These are phyloP conservation scores for Baudoinia panamericana DNA, from an alignment of 495 filamentous ascomycete species.

Conservation along the genomic window DNA sequence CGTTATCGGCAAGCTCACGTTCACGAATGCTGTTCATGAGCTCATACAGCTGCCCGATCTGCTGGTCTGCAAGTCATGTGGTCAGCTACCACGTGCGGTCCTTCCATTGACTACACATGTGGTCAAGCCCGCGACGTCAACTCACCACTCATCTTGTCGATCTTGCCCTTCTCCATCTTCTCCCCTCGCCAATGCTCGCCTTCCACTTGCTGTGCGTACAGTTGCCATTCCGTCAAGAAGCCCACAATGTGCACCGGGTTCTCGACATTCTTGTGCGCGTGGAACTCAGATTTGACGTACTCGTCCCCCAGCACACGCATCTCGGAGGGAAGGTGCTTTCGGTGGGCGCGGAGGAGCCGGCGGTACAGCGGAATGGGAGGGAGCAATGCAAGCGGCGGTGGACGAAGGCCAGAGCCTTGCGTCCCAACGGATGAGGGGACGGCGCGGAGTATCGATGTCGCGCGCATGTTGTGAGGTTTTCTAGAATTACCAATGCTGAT, in stretches of 20 bases:
- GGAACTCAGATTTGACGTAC: conserved; percentile 85
- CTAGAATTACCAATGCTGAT: too few relatives aligned
- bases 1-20: conserved; percentile 36
- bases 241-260: conserved; percentile 91
- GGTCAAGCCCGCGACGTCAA: conserved; percentile 7
- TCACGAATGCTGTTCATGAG: conserved; percentile 76
- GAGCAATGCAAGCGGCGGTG: conserved; percentile 60
- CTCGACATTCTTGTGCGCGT: conserved; percentile 65
- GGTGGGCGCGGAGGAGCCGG: conserved; percentile 71
- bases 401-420: conserved; percentile 29
- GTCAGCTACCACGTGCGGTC: background rate
- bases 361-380: conserved; percentile 88
- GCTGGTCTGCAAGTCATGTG: conserved; percentile 59
- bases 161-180: conserved; percentile 59
- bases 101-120: background rate
- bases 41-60: conserved; percentile 85
- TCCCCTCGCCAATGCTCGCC: conserved; percentile 70
- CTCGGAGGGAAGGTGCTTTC: conserved; percentile 56
- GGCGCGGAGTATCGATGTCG: conserved; percentile 10
- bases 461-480: conserved; percentile 13
- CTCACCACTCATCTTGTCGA: conserved; percentile 92
- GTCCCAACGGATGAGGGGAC: conserved; percentile 11
- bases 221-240: conserved; percentile 91
- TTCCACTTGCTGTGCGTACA: conserved; percentile 83
- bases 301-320: conserved; percentile 76